These are phyloP conservation scores for Ormosia emarginata DNA, from an alignment of 306 rosid genomes.

Conservation along the genomic window DNA sequence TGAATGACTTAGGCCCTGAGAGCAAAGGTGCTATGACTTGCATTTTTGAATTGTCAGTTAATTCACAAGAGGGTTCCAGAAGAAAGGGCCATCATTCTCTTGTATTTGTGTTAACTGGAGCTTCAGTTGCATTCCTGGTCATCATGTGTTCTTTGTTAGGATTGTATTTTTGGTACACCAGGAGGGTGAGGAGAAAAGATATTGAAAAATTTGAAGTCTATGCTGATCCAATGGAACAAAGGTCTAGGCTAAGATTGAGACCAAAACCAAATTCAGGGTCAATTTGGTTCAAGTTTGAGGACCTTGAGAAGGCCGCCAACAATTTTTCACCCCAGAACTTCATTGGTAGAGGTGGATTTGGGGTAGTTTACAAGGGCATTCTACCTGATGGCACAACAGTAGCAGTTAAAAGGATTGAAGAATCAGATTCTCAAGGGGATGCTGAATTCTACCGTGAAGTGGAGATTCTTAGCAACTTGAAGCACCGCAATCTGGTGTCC, in stretches of 20 bases:
- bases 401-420: conserved; percentile 77
- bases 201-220: conserved; percentile 22
- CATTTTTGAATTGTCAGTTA: conserved; percentile 36
- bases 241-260: conserved; percentile 50
- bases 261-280: conserved; percentile 77
- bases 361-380: conserved; percentile 71
- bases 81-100: conserved; percentile 40
- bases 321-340: conserved; percentile 70
- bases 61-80: conserved; percentile 15
- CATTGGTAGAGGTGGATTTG: conserved; percentile 86
- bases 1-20: conserved; percentile 64
- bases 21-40: conserved; percentile 56
- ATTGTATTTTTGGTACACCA: conserved; percentile 52
- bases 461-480: conserved; percentile 82
- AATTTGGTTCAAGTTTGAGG: conserved; percentile 85
- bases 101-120: conserved; percentile 52
- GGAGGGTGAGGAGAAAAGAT: conserved; percentile 27
- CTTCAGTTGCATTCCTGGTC: conserved; percentile 47
- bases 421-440: conserved; percentile 70
- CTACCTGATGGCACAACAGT: conserved; percentile 63
- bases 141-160: conserved; percentile 49
- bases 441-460: conserved; percentile 80
- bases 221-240: conserved; percentile 44
- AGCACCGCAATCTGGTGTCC: conserved; percentile 80
- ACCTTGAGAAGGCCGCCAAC: conserved; percentile 71